phyloP scores from a whole-genome alignment of 805 yeast species.

The Kluyveromyces nonfermentans region DNA sequence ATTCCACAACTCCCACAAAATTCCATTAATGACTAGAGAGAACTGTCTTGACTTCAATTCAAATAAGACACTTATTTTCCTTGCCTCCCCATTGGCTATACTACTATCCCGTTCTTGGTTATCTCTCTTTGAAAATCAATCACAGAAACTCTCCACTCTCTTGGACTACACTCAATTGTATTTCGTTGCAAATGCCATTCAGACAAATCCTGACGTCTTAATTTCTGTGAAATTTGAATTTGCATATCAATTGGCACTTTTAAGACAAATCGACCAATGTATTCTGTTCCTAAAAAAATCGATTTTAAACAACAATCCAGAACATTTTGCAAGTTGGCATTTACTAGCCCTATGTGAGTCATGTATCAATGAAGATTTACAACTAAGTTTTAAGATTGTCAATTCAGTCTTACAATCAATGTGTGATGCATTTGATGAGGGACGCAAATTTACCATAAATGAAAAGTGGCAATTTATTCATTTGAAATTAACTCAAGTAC shows the following conservation, averaged over 20 bases:
- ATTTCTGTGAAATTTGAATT: constrained; percentile 32
- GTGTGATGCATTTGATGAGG: constrained; percentile 21
- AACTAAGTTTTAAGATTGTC: constrained; percentile 47
- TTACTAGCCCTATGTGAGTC: constrained; percentile 55
- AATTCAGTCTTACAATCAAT: constrained; percentile 42
- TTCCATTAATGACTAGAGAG: constrained; percentile 11
- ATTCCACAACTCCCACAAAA: constrained; percentile 14
- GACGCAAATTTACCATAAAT: constrained; percentile 8
- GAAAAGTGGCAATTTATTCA: constrained; percentile 47
- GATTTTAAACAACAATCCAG: constrained; percentile 42
- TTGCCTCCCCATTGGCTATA: constrained; percentile 14
- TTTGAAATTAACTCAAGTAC: constrained; percentile 65
- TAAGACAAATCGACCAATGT: constrained; percentile 35
- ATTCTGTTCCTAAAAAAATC: constrained; percentile 37
- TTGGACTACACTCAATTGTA: constrained; percentile 11
- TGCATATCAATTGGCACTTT: constrained; percentile 39
- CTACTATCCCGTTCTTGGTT: constrained; percentile 19
- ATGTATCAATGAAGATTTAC: constrained; percentile 42
- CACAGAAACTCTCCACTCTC: constrained; percentile 11
- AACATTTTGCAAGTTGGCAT: constrained; percentile 56
- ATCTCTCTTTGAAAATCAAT: constrained; percentile 13
- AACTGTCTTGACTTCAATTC: constrained; percentile 18
- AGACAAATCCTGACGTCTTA: constrained; percentile 1
- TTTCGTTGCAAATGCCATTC: constrained; percentile 22
- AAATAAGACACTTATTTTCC: constrained; percentile 9